Base-by-base conservation (phyloP, 208 protist species). In the Acanthamoeba healyi region DNA sequence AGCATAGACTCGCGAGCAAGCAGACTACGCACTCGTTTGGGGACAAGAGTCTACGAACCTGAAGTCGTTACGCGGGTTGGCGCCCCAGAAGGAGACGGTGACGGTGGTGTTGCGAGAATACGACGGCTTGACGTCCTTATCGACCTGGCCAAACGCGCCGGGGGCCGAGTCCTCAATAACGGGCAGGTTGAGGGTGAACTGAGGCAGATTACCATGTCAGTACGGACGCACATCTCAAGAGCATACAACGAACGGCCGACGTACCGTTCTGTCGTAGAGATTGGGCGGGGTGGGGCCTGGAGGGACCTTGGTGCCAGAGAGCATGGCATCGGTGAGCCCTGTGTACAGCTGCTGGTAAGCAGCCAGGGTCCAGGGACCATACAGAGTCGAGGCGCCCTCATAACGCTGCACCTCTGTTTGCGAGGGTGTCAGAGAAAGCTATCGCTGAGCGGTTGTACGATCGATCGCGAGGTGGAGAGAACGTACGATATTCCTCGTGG, bases 341-440 rank as follows among this genome's bases (percentile, higher is more conserved):
- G 42, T 72, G 93, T 94, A 95, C 24, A 77, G 94, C 74, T 96
- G 95, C 49, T 94, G 72, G 77, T 97, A 97, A 12, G 93, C 95
- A 51, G 42, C 70, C 1, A 96, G 77, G 0, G 95, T 97, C 32
- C 93, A 90, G 61, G 96, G 96, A 32, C 96, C 96, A 58, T 95
- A 96, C n/a, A 96, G 81, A n/a, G 96, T 97, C 5, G 92, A 95
- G 12, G 95, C 96, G 46, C 40, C 95, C 87, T 96, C 95, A 46
- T 96, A 97, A 74, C 95, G 89, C 79, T 96, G 96, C 12, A 90
- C 54, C 54, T 94, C 81, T 88, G 38, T 36, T n/a, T n/a, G n/a
- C n/a, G n/a, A n/a, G n/a, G n/a, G n/a, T n/a, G n/a, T n/a, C n/a
- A n/a, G n/a, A n/a, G n/a, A n/a, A n/a, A n/a, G n/a, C n/a, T n/a